phyloP scores from a whole-genome alignment of 495 filamentous ascomycete species.

The Hypoxylon lenormandii region DNA sequence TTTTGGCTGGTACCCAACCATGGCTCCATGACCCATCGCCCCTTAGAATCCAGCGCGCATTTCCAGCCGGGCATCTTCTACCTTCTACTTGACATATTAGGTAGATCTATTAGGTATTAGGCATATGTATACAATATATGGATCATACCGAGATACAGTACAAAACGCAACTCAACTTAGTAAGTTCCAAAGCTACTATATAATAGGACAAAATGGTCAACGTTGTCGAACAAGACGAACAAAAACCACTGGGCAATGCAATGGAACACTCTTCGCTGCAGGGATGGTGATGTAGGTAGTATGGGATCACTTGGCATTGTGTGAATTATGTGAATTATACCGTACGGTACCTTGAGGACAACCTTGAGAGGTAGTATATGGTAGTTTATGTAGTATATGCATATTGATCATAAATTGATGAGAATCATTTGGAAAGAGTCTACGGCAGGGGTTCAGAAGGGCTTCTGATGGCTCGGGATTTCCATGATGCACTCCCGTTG shows the following conservation, averaged over 20 bases:
- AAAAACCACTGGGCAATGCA: constrained; percentile 33
- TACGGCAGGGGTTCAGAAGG: constrained; percentile 33
- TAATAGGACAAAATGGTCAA: constrained; percentile 34
- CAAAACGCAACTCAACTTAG: constrained; percentile 23
- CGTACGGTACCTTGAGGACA: constrained; percentile 31
- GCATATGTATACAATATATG: too few relatives aligned
- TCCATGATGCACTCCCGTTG: constrained; percentile 39
- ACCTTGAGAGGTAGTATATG: constrained; percentile 27
- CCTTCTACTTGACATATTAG: too few relatives aligned
- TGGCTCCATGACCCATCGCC: too few relatives aligned
- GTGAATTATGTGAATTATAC: constrained; percentile 35
- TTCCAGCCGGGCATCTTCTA: too few relatives aligned
- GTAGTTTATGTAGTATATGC: constrained; percentile 19
- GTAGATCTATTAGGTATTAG: too few relatives aligned
- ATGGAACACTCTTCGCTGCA: constrained; percentile 37
- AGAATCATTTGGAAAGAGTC: constrained; percentile 38
- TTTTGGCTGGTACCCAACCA: background rate
- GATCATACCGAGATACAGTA: background rate
- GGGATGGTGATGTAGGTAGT: constrained; percentile 44
- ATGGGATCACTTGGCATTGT: constrained; percentile 42
- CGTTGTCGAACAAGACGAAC: constrained; percentile 27
- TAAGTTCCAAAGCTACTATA: constrained; percentile 37
- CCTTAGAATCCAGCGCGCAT: too few relatives aligned
- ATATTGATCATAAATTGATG: constrained; percentile 31
- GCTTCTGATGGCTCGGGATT: constrained; percentile 37